These are phyloP conservation scores for Ustilago trichophora DNA, from an alignment of 1,284 basidiomycete species.

Conservation along the genomic window DNA sequence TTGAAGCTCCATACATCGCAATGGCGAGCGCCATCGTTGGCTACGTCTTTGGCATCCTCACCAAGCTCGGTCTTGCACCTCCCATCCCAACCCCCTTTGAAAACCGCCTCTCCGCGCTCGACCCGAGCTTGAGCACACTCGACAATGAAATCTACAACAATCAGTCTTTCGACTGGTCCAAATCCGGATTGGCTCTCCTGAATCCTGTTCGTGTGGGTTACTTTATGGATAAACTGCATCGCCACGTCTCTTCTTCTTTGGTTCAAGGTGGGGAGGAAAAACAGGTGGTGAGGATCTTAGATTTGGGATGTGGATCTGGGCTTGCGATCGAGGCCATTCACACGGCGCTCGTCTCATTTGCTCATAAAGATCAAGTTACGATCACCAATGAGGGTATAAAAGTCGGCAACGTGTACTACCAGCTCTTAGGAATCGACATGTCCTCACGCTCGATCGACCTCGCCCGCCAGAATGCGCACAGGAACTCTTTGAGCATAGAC, in stretches of 20 bases:
- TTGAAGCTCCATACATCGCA: too few species aligned
- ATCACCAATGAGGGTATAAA: not conserved
- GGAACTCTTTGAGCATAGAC: slow-evolving; percentile 1
- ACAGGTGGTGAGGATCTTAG: slow-evolving; percentile 18
- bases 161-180: slow-evolving; percentile 32
- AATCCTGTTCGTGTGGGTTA: slow-evolving; percentile 42
- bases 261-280: not conserved
- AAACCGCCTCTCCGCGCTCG: slow-evolving; percentile 60
- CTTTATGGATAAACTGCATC: slow-evolving; percentile 37
- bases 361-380: not conserved
- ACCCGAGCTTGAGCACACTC: slow-evolving; percentile 45
- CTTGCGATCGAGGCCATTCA: slow-evolving; percentile 44
- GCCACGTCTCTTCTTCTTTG: not conserved
- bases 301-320: slow-evolving; percentile 45
- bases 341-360: not conserved
- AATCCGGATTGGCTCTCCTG: slow-evolving; percentile 22
- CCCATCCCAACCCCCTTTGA: slow-evolving; percentile 48
- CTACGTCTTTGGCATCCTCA: slow-evolving; percentile 23
- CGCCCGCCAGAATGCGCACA: slow-evolving; percentile 5
- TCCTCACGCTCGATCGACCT: slow-evolving; percentile 22
- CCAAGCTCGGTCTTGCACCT: slow-evolving; percentile 26
- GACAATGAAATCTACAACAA: slow-evolving; percentile 47
- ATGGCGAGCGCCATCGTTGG: slow-evolving; percentile 2
- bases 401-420: slow-evolving; percentile 6
- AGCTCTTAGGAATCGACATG: slow-evolving; percentile 26